phyloP scores from a whole-genome alignment of 2,329 filamentous ascomycete species.

The Pseudocercospora musae region DNA sequence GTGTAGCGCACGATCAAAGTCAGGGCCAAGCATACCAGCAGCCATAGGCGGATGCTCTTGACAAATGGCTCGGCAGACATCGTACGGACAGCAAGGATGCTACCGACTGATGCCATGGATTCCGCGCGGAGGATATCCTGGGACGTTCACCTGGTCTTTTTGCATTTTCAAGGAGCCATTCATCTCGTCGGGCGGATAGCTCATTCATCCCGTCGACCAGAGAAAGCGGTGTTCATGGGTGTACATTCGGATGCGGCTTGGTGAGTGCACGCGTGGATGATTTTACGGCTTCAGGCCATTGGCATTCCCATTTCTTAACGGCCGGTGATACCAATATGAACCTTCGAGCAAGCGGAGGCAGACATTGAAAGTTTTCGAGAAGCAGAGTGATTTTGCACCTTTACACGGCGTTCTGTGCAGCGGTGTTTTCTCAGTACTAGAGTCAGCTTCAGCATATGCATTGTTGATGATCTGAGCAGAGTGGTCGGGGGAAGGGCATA shows the following conservation, averaged over 20 bases:
- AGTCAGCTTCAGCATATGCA: slow-evolving; percentile 20
- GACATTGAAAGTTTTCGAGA: slow-evolving; percentile 14
- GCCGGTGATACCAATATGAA: slow-evolving; percentile 25
- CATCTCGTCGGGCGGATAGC: slow-evolving; percentile 9
- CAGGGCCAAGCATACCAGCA: slow-evolving; percentile 20
- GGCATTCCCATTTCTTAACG: slow-evolving; percentile 18
- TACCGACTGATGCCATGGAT: not conserved
- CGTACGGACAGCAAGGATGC: slow-evolving; percentile 4
- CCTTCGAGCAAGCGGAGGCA: slow-evolving; percentile 17
- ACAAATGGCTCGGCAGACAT: slow-evolving; percentile 6
- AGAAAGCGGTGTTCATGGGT: slow-evolving; percentile 10
- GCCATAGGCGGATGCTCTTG: slow-evolving; percentile 12
- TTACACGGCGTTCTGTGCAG: slow-evolving; percentile 6
- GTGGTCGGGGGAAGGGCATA: slow-evolving; percentile 2
- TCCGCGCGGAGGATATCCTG: slow-evolving; percentile 11
- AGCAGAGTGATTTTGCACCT: slow-evolving; percentile 1
- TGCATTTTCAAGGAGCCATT: slow-evolving; percentile 18
- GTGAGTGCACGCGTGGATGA: slow-evolving; percentile 20
- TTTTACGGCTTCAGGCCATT: slow-evolving; percentile 18
- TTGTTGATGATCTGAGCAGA: slow-evolving; percentile 3
- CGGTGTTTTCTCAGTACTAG: slow-evolving; percentile 3
- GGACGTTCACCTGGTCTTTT: slow-evolving; percentile 4
- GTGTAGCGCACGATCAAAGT: slow-evolving; percentile 24
- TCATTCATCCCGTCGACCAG: slow-evolving; percentile 8
- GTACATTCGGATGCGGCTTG: slow-evolving; percentile 21